Conservation (phyloP, 139 green algal species). For the Auxenochlorella pyrenoidosa region DNA sequence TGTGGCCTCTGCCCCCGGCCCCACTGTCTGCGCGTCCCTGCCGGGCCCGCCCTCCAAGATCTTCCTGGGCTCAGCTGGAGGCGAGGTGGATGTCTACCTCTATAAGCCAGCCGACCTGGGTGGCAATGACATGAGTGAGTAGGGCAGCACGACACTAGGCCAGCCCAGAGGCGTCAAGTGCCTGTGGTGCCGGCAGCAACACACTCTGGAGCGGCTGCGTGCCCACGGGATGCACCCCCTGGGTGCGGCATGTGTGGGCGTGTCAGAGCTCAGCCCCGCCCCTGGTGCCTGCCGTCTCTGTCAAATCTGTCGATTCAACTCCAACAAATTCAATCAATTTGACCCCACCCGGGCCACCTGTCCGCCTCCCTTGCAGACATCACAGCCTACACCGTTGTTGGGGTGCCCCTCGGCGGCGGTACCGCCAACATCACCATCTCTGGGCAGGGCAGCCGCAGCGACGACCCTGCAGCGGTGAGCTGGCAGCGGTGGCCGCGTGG, state of each 20-base stretch:
- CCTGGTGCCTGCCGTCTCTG: too few species aligned
- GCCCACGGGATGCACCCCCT: too few species aligned
- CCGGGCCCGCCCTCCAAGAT: background rate
- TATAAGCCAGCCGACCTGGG: background rate
- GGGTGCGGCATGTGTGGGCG: too few species aligned
- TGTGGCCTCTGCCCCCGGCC: background rate
- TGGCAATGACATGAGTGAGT: background rate
- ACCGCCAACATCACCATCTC: background rate
- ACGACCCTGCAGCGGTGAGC: background rate
- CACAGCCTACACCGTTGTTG: background rate
- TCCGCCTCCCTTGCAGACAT: background rate
- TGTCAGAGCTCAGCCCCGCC: too few species aligned
- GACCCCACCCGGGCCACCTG: too few species aligned
- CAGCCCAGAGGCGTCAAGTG: too few species aligned
- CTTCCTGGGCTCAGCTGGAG: background rate
- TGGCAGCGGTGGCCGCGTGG: background rate
- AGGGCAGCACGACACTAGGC: too few species aligned
- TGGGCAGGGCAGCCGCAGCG: background rate
- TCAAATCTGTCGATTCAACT: too few species aligned
- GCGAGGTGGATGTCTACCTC: slow-evolving; percentile 2
- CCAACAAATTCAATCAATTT: too few species aligned
- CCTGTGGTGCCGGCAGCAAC: too few species aligned
- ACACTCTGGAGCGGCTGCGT: too few species aligned
- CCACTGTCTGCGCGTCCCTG: background rate
- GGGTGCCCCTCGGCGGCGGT: background rate